Base-by-base conservation (phyloP, 2,329 filamentous ascomycete genomes). In the Fusarium subglutinans region DNA sequence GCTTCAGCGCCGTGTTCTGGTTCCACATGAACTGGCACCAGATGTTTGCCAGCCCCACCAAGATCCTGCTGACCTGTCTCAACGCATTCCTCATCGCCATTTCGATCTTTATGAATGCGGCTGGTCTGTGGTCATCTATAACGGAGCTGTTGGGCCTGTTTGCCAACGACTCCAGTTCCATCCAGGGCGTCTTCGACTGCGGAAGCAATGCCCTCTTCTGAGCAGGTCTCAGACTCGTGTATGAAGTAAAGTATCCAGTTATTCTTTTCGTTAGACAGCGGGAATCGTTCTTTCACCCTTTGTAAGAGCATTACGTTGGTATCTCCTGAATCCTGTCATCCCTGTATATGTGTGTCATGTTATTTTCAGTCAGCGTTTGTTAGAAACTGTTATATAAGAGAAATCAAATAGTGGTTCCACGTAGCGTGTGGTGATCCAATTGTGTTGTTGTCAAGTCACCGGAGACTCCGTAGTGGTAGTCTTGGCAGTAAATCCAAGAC, bases 11-110 rank as follows among this genome's bases (percentile, higher is more conserved):
- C 67, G 72, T 82, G 48, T 81, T 81, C 66, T 82, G 81, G 81
- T 79, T 82, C 75, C 79, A 81, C 74, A 77, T 81, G 66, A 82
- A 83, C 78, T 81, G 80, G 80, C 72, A 79, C 54, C 66, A 77
- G 47, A 76, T 78, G 56, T 80, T 81, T 53, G 74, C 55, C 54
- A 74, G 62, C 62, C 76, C 73, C 77, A 77, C 68, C 58, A 82
- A 81, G 67, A 82, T 78, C 18, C 43, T 66, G 17, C 66, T 81
- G 47, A 74, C 76, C 55, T 73, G 72, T 40, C 24, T 80, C 57
- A 83, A 82, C 55, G 69, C 62, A 18, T 77, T 81, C 56, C 78
- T 82, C 35, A 79, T 82, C 28, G 30, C 76, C 48, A 79, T 80
- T 54, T 77, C 80, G 20, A 60, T 82, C 37, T 82, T 82, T 61